Base-by-base conservation (phyloP, 2,329 filamentous ascomycete species). In the Colletotrichum tropicicola region DNA sequence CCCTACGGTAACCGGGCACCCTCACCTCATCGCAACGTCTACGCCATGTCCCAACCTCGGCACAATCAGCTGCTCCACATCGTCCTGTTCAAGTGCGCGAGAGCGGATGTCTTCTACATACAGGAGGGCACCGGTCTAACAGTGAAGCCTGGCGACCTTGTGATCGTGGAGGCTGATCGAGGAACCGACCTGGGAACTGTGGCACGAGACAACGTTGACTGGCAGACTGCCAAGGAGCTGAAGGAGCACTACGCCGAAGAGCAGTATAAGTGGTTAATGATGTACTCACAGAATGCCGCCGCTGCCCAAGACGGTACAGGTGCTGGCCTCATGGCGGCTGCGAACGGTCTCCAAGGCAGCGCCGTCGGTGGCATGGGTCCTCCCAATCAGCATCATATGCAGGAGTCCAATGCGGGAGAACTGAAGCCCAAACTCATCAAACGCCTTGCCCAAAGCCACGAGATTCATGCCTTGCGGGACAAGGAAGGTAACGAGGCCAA, bases 401-500 rank as follows among this genome's bases (percentile, higher is more conserved):
- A 92, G 73, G 91, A 94, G 70, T 84, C 90, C 6, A 89, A 85
- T 54, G 81, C 89, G 13, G 87, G 88, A 9, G 95, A 98, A 71
- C 87, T 97, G 61, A 97, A 97, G 75, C 95, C 96, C 0, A 98
- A 98, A 79, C 89, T 98, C 76, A 98, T 99, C 80, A 98, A 98
- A 79, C 91, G 96, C 32, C 88, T 98, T 53, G 96, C 96, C 2
- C 94, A 97, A 74, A 89, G 89, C 61, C 94, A 98, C 75, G 96
- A 99, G 78, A 92, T 98, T 47, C 88, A 94, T 70, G 90, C 91
- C 65, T 84, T 99, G 69, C 90, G 93, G 65, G 96, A 98, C 73
- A 99, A 99, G 77, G 96, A 99, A 80, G 95, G 94, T 39, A 96
- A 97, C 68, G 96, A 99, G 78, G 96, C 96, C 17, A 98, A 98